Evolutionary conservation across 164 flowering plant species (phyloP).

Genomic region (Akebia trifoliata): DNA sequence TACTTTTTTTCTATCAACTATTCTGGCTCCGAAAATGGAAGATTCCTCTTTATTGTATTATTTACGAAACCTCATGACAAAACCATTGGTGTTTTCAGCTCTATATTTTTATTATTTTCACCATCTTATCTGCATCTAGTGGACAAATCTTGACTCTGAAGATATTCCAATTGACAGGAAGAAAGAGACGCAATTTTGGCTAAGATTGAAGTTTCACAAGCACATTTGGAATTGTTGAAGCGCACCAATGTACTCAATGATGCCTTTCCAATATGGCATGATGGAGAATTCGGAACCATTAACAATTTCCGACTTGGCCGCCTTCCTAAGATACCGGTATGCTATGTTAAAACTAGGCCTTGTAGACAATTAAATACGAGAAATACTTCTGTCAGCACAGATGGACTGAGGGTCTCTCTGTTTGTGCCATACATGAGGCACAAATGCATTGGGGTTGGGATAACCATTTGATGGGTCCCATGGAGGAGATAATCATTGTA

Average conservation of each 20-base stretch:
- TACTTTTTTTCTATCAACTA: too few relatives aligned
- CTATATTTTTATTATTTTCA: background rate
- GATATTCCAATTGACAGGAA: constrained; percentile 45
- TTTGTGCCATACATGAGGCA: background rate
- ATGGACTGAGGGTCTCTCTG: background rate
- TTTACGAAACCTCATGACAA: too few relatives aligned
- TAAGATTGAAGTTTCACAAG: constrained; percentile 93
- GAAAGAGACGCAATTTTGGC: constrained; percentile 94
- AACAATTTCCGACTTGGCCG: constrained; percentile 97
- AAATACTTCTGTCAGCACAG: background rate
- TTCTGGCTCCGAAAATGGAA: too few relatives aligned
- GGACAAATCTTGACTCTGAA: background rate
- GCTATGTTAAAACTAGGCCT: constrained; percentile 5
- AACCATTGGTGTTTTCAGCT: too few relatives aligned
- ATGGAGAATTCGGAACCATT: constrained; percentile 98
- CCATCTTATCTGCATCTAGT: background rate
- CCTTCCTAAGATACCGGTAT: constrained; percentile 82
- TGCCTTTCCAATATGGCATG: constrained; percentile 90
- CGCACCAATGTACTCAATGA: constrained; percentile 87
- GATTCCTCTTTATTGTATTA: too few relatives aligned
- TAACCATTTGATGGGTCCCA: background rate
- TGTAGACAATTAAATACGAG: background rate
- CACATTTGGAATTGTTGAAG: constrained; percentile 88
- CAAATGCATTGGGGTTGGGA: background rate
- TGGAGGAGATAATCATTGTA: background rate